Base-by-base conservation (phyloP, 495 filamentous ascomycete species). In the Articulospora tetracladia region DNA sequence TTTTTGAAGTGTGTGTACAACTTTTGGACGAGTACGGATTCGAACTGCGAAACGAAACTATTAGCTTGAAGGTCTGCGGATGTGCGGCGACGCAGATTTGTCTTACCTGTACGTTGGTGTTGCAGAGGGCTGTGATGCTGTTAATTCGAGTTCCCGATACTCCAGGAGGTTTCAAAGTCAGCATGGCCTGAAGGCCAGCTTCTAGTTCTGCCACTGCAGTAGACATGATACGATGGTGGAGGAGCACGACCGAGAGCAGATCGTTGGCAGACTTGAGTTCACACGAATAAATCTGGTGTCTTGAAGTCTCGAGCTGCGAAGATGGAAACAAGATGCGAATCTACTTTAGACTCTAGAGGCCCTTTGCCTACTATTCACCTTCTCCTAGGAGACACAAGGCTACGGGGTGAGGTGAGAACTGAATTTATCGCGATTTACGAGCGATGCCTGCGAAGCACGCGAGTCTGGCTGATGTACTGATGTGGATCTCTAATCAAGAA, bases 1-100 rank as follows among this genome's bases (percentile, higher is more conserved):
- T 92, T 96, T 75, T 95, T 97, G 87, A 97, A 96, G 69, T 97
- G 92, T 36, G 91, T 93, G 78, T 89, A 96, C 69, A 98, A 86
- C 70, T 96, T 97, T 70, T 96, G 91, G 69, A 98, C 89, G 66
- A 98, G 86, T 71, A 92, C 87, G 47, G 92, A 93, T 80, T 97
- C 94, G 72, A 90, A 93, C 94, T 98, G 78, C 54, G 66, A 60
- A 39, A n/a, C 59, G n/a, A 50, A 50, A 32, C 22, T 46, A 23
- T 66, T 58, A 61, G 63, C 70, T 79, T 68, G 23, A 51, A 48
- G 24, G 23, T 32, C 3, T 24, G 58, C 17, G 24, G 32, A 2
- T 13, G 39, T 17, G 28, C 13, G 25, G 28, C 50, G 24, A 25
- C 13, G 25, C 15, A 24, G 13, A 27, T 46, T 51, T 28, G 66